Evolutionary conservation across 176 grass and related monocot species (phyloP), one percentile per base, ranked within the genome.

Genomic region (Calamus simplicifolius): DNA sequence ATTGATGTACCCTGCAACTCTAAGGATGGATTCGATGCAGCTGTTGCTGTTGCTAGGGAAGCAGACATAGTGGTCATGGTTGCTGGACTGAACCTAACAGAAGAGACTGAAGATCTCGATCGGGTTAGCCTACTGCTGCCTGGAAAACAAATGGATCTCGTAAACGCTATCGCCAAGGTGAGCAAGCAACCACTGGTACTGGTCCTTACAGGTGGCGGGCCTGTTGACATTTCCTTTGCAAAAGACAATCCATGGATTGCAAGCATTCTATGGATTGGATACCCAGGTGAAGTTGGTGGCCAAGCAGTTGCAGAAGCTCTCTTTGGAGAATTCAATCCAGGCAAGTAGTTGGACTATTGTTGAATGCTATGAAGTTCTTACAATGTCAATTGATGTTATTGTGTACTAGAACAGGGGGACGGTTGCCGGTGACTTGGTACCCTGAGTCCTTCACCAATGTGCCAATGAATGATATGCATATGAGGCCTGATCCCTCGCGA

Each of bases 391-490:
- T 13, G 35, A 43, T 43, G 35, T 43, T 43, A 13, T 43, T 43
- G 35, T 43, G 35, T 71, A 17, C 53, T 5, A 58, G 68, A 28
- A 57, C 72, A 97, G 92, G 75, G 38, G 84, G 83, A 59, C 84
- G 72, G 57, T 63, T 91, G 56, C 69, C 84, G 16, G 58, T 88
- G 15, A 91, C 87, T 67, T 97, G 92, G 87, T 97, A 97, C 21
- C 87, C 81, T 0, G 81, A 97, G 61, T 85, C 87, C 31, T 91
- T 91, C 69, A 85, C 87, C 16, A n/a, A 69, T 6, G 60, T 97
- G 51, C 81, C 87, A 1, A 97, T 97, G 87, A 82, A 74, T 54
- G 81, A 97, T 69, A 97, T 97, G 93, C 77, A 80, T 64, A 85
- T 91, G 84, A 85, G 93, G 55, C 57, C 84, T 8, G 75, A 97